Conservation (phyloP, 2,329 filamentous ascomycete species). For the Phyllosticta citrichinensis region DNA sequence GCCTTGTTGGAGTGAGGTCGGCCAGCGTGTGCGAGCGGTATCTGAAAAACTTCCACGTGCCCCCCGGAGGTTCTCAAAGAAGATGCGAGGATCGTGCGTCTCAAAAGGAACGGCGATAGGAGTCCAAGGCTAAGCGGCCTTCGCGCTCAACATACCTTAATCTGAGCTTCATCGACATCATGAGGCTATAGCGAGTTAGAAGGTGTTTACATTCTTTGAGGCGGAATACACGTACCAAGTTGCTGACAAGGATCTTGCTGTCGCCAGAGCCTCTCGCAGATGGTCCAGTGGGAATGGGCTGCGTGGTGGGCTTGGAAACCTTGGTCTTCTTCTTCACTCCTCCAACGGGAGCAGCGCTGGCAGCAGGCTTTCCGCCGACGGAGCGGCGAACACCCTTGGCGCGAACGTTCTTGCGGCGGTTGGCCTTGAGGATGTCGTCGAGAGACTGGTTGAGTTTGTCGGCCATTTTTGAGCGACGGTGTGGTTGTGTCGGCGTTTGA, state of each 20-base stretch:
- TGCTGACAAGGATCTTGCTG: constrained; percentile 97
- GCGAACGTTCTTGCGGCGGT: constrained; percentile 45
- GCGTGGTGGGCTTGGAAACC: constrained; percentile 45
- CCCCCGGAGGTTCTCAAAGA: constrained; percentile 7
- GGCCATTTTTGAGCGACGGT: constrained; percentile 55
- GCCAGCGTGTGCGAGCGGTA: constrained; percentile 8
- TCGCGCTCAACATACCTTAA: constrained; percentile 95
- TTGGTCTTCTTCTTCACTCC: constrained; percentile 73
- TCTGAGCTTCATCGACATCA: constrained; percentile 93
- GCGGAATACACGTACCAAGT: constrained; percentile 61
- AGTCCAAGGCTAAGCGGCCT: constrained; percentile 31
- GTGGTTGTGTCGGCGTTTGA: constrained; percentile 68
- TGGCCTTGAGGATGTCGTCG: constrained; percentile 87
- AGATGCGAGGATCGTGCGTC: constrained; percentile 19
- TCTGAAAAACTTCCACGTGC: constrained; percentile 6
- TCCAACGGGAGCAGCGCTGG: constrained; percentile 62
- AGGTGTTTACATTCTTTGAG: constrained; percentile 1
- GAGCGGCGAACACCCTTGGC: constrained; percentile 37
- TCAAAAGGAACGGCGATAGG: constrained; percentile 18
- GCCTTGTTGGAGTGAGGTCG: constrained; percentile 12
- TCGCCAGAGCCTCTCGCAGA: constrained; percentile 51
- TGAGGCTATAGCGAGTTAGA: constrained; percentile 61
- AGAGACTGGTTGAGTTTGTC: constrained; percentile 95
- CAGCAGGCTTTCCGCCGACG: constrained; percentile 41
- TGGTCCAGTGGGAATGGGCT: constrained; percentile 55